A percentile compares a stretch with the other conserved stretches of the same genome.
Conservation (phyloP, 1,284 basidiomycete species). For the Ceratobasidium sp. region DNA sequence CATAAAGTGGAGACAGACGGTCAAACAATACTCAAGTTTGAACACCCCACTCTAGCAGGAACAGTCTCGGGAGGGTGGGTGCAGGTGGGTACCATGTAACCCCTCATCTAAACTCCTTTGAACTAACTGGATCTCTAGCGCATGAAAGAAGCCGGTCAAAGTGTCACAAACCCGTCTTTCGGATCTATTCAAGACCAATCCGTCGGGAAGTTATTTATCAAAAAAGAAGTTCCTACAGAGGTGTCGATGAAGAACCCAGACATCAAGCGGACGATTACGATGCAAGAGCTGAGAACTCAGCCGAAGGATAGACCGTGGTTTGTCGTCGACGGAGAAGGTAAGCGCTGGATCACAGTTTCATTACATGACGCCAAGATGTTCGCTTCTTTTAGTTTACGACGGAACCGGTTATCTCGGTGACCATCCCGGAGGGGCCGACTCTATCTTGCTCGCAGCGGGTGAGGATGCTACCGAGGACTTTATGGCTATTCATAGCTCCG, state of each 20-base stretch:
- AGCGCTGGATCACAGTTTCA: no score
- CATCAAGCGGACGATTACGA: conserved; percentile 62
- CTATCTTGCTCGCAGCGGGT: conserved; percentile 71
- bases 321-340: conserved; percentile 66
- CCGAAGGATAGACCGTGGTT: conserved; percentile 70
- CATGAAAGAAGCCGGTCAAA: conserved; percentile 65
- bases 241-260: conserved; percentile 60
- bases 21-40: conserved; percentile 62
- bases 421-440: conserved; percentile 75
- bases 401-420: conserved; percentile 68
- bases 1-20: conserved; percentile 58
- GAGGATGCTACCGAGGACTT: conserved; percentile 77
- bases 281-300: conserved; percentile 65
- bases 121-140: conserved; percentile 55
- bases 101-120: neutral
- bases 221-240: conserved; percentile 53
- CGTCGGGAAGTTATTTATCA: conserved; percentile 30
- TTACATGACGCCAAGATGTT: no score
- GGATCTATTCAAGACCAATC: conserved; percentile 45
- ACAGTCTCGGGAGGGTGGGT: conserved; percentile 72
- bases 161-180: conserved; percentile 64
- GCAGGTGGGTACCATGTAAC: conserved; percentile 58
- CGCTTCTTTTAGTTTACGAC: conserved; percentile 69
- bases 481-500: conserved; percentile 68
- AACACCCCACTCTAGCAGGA: conserved; percentile 73